phyloP scores from a whole-genome alignment of 495 filamentous ascomycete species.

The Aspergillus sclerotiicarbonarius region DNA sequence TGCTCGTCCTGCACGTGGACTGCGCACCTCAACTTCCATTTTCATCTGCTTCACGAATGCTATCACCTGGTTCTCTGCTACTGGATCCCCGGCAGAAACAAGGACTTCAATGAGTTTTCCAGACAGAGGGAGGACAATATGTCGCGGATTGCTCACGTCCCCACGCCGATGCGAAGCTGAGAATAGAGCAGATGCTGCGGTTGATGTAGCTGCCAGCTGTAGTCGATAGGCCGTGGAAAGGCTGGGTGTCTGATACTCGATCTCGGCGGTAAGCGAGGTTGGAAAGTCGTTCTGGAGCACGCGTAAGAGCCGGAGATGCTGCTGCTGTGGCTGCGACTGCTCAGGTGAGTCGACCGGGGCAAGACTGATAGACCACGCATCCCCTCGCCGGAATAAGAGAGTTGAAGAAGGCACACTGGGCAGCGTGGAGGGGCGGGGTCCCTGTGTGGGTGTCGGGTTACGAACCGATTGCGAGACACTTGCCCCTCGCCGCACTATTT shows the following conservation, averaged over 20 bases:
- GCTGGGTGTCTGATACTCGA: constrained; percentile 49
- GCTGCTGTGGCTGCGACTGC: constrained; percentile 19
- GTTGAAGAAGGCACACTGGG: constrained; percentile 29
- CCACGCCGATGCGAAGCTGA: constrained; percentile 51
- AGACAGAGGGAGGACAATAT: constrained; percentile 57
- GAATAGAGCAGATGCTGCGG: constrained; percentile 45
- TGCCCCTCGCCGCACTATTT: constrained; percentile 34
- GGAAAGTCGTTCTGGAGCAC: constrained; percentile 61
- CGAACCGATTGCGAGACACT: constrained; percentile 19
- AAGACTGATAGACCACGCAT: constrained; percentile 54
- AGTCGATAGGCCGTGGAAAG: constrained; percentile 41
- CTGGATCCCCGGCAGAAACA: constrained; percentile 51
- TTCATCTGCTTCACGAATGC: constrained; percentile 67
- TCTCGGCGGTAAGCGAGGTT: constrained; percentile 49
- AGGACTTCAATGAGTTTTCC: constrained; percentile 59
- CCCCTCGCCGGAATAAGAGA: constrained; percentile 52
- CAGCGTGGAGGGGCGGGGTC: constrained; percentile 1
- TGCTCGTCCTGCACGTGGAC: constrained; percentile 45
- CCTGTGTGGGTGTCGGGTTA: constrained; percentile 1
- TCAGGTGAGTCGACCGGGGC: constrained; percentile 25
- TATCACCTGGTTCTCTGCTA: constrained; percentile 54
- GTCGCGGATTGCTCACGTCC: constrained; percentile 48
- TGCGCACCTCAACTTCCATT: constrained; percentile 62
- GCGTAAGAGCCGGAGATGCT: constrained; percentile 52
- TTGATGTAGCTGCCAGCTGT: constrained; percentile 46